Conservation (phyloP, 78 protist species). For the Chrysochromulina parva region DNA sequence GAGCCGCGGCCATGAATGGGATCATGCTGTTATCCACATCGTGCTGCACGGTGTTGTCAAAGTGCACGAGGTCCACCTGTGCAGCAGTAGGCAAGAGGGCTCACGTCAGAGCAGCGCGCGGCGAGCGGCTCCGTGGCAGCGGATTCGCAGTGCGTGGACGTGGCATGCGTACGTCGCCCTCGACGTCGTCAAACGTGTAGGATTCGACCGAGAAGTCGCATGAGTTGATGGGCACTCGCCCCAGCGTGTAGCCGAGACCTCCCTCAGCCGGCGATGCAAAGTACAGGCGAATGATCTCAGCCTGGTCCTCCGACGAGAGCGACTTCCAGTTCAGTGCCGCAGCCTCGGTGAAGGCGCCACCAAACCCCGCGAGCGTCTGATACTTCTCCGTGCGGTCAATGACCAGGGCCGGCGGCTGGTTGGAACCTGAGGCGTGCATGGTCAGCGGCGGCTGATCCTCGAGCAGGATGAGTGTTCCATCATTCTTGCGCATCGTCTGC, state of each 20-base stretch:
- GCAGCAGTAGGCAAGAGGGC: too few relatives aligned
- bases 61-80: neutral
- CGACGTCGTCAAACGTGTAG: slow-evolving; percentile 47
- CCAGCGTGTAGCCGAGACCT: slow-evolving; percentile 34
- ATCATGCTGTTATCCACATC: neutral
- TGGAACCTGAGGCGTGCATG: too few relatives aligned
- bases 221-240: slow-evolving; percentile 45
- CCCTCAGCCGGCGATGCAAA: neutral
- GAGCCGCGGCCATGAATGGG: neutral
- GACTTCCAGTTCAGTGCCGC: neutral
- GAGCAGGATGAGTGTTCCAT: too few relatives aligned
- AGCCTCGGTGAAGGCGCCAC: slow-evolving; percentile 63
- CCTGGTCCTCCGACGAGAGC: neutral
- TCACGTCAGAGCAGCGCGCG: too few relatives aligned
- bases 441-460: too few relatives aligned
- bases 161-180: slow-evolving; percentile 1
- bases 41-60: neutral
- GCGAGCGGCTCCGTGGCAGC: too few relatives aligned
- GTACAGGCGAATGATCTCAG: neutral
- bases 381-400: neutral
- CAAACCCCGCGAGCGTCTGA: slow-evolving; percentile 46
- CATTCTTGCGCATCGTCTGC: too few relatives aligned
- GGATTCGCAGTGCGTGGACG: too few relatives aligned
- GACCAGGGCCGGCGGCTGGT: neutral
- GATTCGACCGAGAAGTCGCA: slow-evolving; percentile 47